phyloP scores from a whole-genome alignment of 495 filamentous ascomycete genomes.

The Physcia stellaris region DNA sequence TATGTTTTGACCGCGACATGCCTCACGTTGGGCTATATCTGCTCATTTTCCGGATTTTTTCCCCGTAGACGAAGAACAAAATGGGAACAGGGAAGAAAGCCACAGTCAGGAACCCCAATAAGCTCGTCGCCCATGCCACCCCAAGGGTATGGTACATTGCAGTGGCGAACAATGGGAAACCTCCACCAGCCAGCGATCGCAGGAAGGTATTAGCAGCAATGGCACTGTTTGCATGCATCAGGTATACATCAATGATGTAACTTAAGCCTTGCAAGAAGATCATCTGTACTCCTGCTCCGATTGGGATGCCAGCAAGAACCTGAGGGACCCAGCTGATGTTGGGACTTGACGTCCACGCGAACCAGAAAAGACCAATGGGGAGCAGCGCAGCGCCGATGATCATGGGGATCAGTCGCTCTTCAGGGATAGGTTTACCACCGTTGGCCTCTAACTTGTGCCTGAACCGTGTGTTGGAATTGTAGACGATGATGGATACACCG shows the following conservation, averaged over 20 bases:
- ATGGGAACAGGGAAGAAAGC: slow-evolving; percentile 57
- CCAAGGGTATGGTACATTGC: slow-evolving; percentile 42
- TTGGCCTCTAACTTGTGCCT: slow-evolving; percentile 10
- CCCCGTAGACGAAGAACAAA: slow-evolving; percentile 57
- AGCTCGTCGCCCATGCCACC: slow-evolving; percentile 40
- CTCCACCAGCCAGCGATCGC: slow-evolving; percentile 26
- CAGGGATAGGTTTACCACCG: slow-evolving; percentile 25
- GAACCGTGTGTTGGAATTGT: slow-evolving; percentile 27
- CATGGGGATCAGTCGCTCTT: slow-evolving; percentile 37
- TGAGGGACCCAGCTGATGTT: slow-evolving; percentile 19
- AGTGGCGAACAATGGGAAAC: slow-evolving; percentile 45
- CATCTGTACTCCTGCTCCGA: slow-evolving; percentile 24
- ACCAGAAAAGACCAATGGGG: slow-evolving; percentile 41
- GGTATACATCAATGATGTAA: slow-evolving; percentile 43
- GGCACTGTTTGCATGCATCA: slow-evolving; percentile 31
- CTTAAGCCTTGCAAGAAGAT: slow-evolving; percentile 31
- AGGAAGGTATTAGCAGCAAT: slow-evolving; percentile 36
- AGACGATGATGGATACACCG: slow-evolving; percentile 32
- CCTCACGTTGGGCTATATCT: too few species aligned
- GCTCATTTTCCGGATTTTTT: slow-evolving; percentile 42
- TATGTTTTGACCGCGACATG: too few species aligned
- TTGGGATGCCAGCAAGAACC: slow-evolving; percentile 18
- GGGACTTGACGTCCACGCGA: slow-evolving; percentile 34
- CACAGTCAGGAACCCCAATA: slow-evolving; percentile 50
- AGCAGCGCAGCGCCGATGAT: slow-evolving; percentile 34